These are phyloP conservation scores for Volvox africanus DNA, from an alignment of 139 green algal species.

Conservation along the genomic window DNA sequence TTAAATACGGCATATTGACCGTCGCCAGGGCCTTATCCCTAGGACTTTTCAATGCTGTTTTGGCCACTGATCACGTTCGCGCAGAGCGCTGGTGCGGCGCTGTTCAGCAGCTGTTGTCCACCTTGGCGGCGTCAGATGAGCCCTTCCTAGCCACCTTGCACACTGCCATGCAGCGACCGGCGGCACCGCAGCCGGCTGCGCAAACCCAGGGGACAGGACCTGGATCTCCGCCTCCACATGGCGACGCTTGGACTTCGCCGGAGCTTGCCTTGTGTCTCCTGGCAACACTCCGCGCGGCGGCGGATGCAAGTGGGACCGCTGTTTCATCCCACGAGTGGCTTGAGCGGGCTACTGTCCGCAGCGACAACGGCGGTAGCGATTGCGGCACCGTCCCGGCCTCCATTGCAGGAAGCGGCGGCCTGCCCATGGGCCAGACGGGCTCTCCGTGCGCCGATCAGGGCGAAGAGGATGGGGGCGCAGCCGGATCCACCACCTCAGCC, in stretches of 20 bases:
- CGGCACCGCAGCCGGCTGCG: neutral
- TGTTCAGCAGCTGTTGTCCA: constrained; percentile 33
- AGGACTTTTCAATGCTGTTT: neutral
- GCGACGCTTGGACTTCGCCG: neutral
- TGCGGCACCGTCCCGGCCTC: neutral
- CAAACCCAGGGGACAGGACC: too few species aligned
- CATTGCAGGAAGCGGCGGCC: too few species aligned
- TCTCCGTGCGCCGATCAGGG: neutral
- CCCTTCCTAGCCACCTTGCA: neutral
- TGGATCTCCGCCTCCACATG: neutral
- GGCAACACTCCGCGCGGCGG: neutral
- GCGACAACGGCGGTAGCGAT: neutral
- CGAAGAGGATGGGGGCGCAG: neutral
- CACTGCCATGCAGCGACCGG: neutral
- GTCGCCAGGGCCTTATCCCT: constrained; percentile 32
- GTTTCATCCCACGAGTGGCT: neutral
- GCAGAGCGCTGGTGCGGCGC: constrained; percentile 19
- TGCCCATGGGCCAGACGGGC: too few species aligned
- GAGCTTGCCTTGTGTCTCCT: neutral
- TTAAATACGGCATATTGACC: constrained; percentile 38
- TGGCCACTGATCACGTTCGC: neutral
- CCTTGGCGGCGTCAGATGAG: constrained; percentile 26
- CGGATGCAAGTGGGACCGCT: neutral
- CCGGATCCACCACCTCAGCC: too few species aligned
- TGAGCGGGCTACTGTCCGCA: neutral